Base-by-base conservation (phyloP, 75 land plant genomes). In the Larix kaempferi region DNA sequence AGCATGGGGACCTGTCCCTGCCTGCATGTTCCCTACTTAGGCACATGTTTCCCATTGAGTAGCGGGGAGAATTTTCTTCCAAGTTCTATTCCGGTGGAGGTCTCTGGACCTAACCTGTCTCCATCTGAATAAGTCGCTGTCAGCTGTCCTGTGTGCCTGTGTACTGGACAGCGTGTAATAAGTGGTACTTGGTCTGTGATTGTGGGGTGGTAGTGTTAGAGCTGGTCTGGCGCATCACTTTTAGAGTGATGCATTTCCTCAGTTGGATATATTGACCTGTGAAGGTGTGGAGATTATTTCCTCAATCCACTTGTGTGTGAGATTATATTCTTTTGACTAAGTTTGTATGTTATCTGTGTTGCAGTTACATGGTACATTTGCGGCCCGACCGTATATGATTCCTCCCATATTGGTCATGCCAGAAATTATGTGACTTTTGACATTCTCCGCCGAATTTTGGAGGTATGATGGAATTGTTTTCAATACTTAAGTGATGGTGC, bases 301-400 rank as follows among this genome's bases (percentile, higher is more conserved):
- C 54, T 49, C 12, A 49, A 49, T 11, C 54, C 54, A 54, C 6
- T 16, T 23, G 60, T 4, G 17, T 49, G 7, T 49, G 60, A n/a
- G 19, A 26, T 21, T 37, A 75, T 21, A 10, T 16, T 75, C 57
- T 57, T 59, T 77, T 21, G 59, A n/a, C 15, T 22, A 37, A 29
- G 33, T 41, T 65, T 25, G 7, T 64, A 19, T 21, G 55, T 19
- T 74, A 54, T 44, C 19, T 80, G 74, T 76, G 11, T 73, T 56
- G 26, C 83, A 86, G 88, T 86, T 52, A 86, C 83, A 23, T 86
- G 88, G 88, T 86, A 86, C 25, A 86, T 84, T 41, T 86, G 88
- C 77, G 88, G 88, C 0, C 88, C 88, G 57, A 86, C 88, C 77
- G 88, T 86, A 21, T 86, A 86, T 77, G 88, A 86, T 78, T 80